Base-by-base conservation (phyloP, 192 early-diverging fungal species). In the Jimgerdemannia lactiflua region DNA sequence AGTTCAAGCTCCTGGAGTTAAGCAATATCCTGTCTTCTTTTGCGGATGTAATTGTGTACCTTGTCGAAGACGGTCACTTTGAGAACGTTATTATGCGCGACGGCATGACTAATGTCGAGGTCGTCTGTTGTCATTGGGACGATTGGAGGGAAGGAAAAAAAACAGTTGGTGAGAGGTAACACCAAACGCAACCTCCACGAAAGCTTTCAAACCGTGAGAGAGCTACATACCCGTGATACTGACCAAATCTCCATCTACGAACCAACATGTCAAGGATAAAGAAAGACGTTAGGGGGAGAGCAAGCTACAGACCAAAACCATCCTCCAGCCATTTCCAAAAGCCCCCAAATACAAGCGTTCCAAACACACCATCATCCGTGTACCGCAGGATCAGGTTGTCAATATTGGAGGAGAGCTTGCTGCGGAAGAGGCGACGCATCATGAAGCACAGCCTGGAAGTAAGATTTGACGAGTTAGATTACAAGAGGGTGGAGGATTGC, bases 241-340 rank as follows among this genome's bases (percentile, higher is more conserved):
- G 42, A 87, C 82, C 69, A 87, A 29, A 77, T 87, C 86, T 3
- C 83, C 83, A 44, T 87, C 86, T 87, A 71, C 42, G 44, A 10
- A 67, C 43, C n/a, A 40, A 43, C 42, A 42, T 71, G n/a, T 49
- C 0, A 41, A 65, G 18, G 3, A 65, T 7, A 49, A 67, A 18
- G 20, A n/a, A 73, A 17, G 17, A 65, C 17, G 41, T n/a, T 0
- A 67, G 3, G 59, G 29, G 29, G 29, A 29, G 29, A 29, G 29
- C 29, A 29, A 29, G 29, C 29, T 1, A 29, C 29, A 29, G 29
- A 29, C 29, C 29, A 29, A 77, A 69, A 59, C 0, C 49, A 59
- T 59, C 14, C 49, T 59, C 49, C 49, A 6, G 6, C 49, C 49
- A 14, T 59, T 14, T 14, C 49, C 14, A 6, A 6, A 6, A 59